These are phyloP conservation scores for Yamadazyma friedrichii DNA, from an alignment of 1,139 yeast genomes.

Conservation along the genomic window DNA sequence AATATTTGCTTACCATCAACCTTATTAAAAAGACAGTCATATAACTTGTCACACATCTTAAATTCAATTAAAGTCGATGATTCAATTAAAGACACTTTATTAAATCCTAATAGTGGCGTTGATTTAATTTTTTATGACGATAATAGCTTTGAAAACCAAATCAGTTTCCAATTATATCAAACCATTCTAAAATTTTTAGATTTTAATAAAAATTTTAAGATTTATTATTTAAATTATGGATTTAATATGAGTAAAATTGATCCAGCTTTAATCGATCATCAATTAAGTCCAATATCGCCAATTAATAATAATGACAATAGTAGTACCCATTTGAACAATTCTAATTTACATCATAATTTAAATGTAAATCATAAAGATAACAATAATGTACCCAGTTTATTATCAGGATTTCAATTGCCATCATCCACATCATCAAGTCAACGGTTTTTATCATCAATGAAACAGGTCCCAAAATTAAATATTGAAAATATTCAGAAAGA, in stretches of 20 bases:
- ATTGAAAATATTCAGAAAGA: slow-evolving; percentile 10
- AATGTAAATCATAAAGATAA: neutral
- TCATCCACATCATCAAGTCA: slow-evolving; percentile 32
- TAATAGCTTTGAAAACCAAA: slow-evolving; percentile 22
- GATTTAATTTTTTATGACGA: slow-evolving; percentile 53
- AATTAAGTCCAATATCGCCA: slow-evolving; percentile 9
- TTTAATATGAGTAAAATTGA: slow-evolving; percentile 18
- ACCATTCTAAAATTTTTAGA: slow-evolving; percentile 40
- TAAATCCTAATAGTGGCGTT: slow-evolving; percentile 14
- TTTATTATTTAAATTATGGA: slow-evolving; percentile 40
- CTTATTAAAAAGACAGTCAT: slow-evolving; percentile 35
- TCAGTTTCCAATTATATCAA: slow-evolving; percentile 41
- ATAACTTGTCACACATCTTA: slow-evolving; percentile 29
- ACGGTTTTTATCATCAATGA: slow-evolving; percentile 32
- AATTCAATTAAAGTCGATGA: slow-evolving; percentile 26
- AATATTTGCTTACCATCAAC: slow-evolving; percentile 45
- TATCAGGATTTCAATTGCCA: slow-evolving; percentile 38
- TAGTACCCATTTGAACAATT: too few relatives aligned
- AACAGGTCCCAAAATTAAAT: slow-evolving; percentile 21
- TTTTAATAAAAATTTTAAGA: slow-evolving; percentile 23
- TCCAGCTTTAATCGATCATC: slow-evolving; percentile 12
- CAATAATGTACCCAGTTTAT: slow-evolving; percentile 10
- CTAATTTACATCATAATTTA: too few relatives aligned
- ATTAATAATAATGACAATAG: neutral
- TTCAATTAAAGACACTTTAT: slow-evolving; percentile 17